Base-by-base conservation (phyloP, 805 yeast species). In the Candida insectalens region DNA sequence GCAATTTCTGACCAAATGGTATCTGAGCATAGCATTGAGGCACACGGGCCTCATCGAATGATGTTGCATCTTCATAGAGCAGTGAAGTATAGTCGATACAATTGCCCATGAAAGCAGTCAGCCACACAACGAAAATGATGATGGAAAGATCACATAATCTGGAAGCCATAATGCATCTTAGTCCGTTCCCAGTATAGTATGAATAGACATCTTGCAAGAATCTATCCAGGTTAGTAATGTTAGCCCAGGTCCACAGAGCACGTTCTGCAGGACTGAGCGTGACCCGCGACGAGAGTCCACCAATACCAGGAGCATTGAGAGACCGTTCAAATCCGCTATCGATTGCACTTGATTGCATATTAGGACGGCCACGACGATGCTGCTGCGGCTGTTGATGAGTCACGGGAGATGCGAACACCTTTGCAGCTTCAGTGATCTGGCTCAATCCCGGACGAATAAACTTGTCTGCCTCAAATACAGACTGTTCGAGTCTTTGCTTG, bases 201-300 rank as follows among this genome's bases (percentile, higher is more conserved):
- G 69, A 67, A 56, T 92, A 92, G 8, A 88, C 71, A 45, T 89
- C 94, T 34, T 74, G 75, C 14, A 92, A 62, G 47, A 89, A 92
- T 30, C 74, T 70, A 59, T 92, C 99, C 53, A 92, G 67, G 54
- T 92, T 92, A 44, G 83, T 84, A 17, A 92, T 84, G 49, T 92
- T 92, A 1, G 97, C 95, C 97, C 98, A 92, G 39, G 84, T 69
- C 85, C 96, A 92, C 13, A 83, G 62, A 0, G 97, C 95, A 32
- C 85, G 62, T 50, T 88, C 96, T 38, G 64, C 63, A 1, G 83
- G 73, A 33, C 75, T 71, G 19, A 76, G 49, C 6, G 70, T 30
- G 5, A 43, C 40, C 21, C 34, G 38, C n/a, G 35, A 35, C 4
- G 41, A 2, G 8, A 31, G 18, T 16, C 25, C 21, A 18, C 22